phyloP scores from a whole-genome alignment of 192 early-diverging fungal genomes.

The Coemansia sp. region DNA sequence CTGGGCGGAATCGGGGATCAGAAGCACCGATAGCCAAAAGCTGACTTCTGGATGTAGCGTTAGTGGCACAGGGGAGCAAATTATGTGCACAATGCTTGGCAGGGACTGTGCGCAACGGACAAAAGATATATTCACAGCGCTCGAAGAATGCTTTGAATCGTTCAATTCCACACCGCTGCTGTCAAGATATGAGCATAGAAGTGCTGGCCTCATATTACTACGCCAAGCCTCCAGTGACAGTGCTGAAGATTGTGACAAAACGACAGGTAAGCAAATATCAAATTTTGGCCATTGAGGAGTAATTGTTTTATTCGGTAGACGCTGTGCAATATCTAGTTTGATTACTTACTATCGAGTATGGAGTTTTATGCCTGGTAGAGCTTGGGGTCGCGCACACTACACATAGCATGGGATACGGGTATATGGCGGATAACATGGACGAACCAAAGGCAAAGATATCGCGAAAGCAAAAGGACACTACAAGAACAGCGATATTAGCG shows the following conservation, averaged over 20 bases:
- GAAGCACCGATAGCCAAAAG: constrained; percentile 31
- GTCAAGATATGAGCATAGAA: constrained; percentile 7
- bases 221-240: too few relatives aligned
- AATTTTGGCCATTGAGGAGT: too few relatives aligned
- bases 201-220: constrained; percentile 29
- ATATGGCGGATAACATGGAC: constrained; percentile 30
- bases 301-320: too few relatives aligned
- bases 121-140: constrained; percentile 17
- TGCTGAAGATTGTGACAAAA: constrained; percentile 5
- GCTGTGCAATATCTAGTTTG: too few relatives aligned
- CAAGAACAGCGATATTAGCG: constrained; percentile 8
- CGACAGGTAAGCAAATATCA: background rate
- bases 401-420: constrained; percentile 63
- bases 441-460: constrained; percentile 28
- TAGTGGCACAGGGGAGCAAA: constrained; percentile 80
- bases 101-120: constrained; percentile 54
- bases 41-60: constrained; percentile 72
- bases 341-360: too few relatives aligned
- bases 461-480: constrained; percentile 14
- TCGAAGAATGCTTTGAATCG: constrained; percentile 16
- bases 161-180: constrained; percentile 14
- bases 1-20: constrained; percentile 64
- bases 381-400: constrained; percentile 74
- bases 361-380: too few relatives aligned
- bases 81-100: constrained; percentile 73